Base-by-base conservation (phyloP, 139 green algal genomes). In the Zygnema circumcarinatum region DNA sequence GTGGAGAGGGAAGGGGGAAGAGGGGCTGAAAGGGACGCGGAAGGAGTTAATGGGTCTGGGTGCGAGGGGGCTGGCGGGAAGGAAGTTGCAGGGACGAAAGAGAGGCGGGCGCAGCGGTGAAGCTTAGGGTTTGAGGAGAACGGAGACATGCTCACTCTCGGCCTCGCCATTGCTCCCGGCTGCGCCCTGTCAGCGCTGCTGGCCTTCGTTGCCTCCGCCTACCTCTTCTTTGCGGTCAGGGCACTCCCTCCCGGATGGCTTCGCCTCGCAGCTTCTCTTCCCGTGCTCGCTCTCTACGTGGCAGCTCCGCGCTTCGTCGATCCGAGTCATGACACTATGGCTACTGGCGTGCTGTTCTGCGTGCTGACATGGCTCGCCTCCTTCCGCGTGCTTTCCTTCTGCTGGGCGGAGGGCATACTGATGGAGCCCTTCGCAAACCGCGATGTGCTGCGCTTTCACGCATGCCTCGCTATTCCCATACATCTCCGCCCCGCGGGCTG, bases 291-390 rank as follows among this genome's bases (percentile, higher is more conserved):
- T 16, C 21, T 53, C 7, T 83, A 83, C 7, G 75, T 56, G n/a
- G n/a, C 53, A 3, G n/a, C 36, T 47, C 75, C 75, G 7, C 53
- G 75, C 21, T 21, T 83, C 31, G 47, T 52, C 32, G 32, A 83
- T 11, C 75, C 20, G 7, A 74, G 3, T 22, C 3, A 33, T 21
- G 21, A 62, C 32, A 39, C 53, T 7, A 21, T 74, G 3, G 75
- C 21, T 16, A 74, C 21, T 36, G 75, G 20, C 3, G 53, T 7
- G 33, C 32, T 83, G 2, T 83, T 83, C 32, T 83, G 75, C 32
- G 32, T 74, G n/a, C n/a, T 52, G 39, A 83, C 75, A 7, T 83
- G 75, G 75, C n/a, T 83, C 3, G 2, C 31, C 32, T 83, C 75
- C 2, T 83, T 83, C 7, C 75, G 75, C 3, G 3, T 83, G 20